Conservation (phyloP, 139 green algal genomes). For the Diplosphaera chodatii region DNA sequence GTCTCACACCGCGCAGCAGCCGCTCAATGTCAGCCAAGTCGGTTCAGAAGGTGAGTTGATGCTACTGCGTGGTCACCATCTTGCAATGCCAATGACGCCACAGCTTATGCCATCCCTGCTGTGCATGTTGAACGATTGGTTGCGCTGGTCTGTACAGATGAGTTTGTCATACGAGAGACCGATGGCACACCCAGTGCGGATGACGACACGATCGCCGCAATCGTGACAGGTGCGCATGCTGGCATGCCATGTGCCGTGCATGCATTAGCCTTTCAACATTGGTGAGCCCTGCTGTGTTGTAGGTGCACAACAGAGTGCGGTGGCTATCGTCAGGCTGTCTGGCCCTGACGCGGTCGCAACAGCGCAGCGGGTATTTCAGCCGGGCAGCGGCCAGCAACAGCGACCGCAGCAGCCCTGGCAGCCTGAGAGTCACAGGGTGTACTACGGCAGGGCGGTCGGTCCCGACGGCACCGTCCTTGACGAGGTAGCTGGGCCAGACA, state of each 20-base stretch:
- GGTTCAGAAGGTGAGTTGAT: neutral
- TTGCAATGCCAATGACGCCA: too few species aligned
- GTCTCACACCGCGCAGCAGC: neutral
- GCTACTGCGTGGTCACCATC: too few species aligned
- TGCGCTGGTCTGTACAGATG: too few species aligned
- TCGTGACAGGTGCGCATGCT: constrained; percentile 72
- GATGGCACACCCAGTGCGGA: constrained; percentile 1
- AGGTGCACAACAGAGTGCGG: constrained; percentile 45
- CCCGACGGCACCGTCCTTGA: constrained; percentile 33
- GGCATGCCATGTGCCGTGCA: too few species aligned
- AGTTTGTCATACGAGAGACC: too few species aligned
- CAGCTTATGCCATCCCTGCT: too few species aligned
- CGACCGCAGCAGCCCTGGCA: constrained; percentile 25
- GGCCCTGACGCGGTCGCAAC: constrained; percentile 58
- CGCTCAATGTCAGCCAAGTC: neutral
- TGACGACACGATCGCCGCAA: constrained; percentile 65
- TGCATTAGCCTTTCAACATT: too few species aligned
- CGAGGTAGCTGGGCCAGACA: constrained; percentile 60
- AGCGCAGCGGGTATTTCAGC: constrained; percentile 49
- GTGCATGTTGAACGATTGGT: too few species aligned
- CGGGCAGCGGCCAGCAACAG: constrained; percentile 12
- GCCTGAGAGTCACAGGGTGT: constrained; percentile 68
- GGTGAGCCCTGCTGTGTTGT: too few species aligned
- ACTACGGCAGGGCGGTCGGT: constrained; percentile 73
- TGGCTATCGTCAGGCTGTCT: constrained; percentile 85